A percentile compares a stretch with the other conserved stretches of the same genome.
These are phyloP conservation scores for Ceratocystis cacaofunesta DNA, from an alignment of 2,329 filamentous ascomycete genomes.

Conservation along the genomic window DNA sequence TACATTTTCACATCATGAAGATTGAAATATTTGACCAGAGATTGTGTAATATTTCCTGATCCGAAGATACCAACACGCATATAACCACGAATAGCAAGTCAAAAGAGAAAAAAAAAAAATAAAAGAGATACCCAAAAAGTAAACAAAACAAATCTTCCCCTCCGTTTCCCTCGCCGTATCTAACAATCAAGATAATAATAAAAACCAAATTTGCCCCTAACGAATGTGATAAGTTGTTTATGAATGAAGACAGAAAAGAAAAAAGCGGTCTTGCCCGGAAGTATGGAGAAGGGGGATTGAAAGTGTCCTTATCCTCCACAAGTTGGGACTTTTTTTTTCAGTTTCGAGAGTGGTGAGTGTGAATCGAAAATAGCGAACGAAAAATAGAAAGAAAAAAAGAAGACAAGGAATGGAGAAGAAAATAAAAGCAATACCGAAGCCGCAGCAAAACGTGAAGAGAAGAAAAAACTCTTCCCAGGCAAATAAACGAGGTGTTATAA, in stretches of 20 bases:
- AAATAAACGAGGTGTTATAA: not conserved
- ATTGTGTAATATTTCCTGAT: not conserved
- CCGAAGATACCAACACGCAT: not conserved
- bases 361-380: not conserved
- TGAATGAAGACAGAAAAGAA: conserved; percentile 7
- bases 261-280: not conserved
- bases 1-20: not conserved
- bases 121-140: not conserved
- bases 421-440: conserved; percentile 1
- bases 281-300: too few species aligned
- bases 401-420: conserved; percentile 1
- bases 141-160: not conserved
- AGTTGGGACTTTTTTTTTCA: conserved; percentile 1
- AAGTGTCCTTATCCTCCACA: not conserved
- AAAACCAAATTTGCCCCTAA: conserved; percentile 3
- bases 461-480: not conserved
- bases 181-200: not conserved
- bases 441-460: not conserved
- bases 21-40: not conserved
- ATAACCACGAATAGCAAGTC: not conserved
- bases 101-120: conserved; percentile 6
- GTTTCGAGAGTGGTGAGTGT: not conserved
- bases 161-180: not conserved
- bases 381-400: conserved; percentile 1
- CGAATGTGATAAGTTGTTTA: not conserved